A percentile compares a stretch with the other conserved stretches of the same genome.
Conservation (phyloP, 2,329 filamentous ascomycete species). For the Pseudomassariella vexata region DNA sequence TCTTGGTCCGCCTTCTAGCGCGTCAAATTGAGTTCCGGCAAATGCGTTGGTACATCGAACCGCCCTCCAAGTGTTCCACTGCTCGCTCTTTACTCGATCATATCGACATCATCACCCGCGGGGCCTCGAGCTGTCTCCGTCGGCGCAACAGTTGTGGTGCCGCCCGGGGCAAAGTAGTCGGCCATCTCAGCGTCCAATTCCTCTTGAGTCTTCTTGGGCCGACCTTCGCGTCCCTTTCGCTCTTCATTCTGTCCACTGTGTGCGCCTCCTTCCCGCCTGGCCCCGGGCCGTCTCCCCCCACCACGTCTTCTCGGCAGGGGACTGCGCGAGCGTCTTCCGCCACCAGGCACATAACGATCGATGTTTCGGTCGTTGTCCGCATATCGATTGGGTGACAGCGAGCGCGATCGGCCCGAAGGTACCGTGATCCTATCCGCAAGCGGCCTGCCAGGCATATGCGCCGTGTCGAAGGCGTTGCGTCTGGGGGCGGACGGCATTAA, state of each 20-base stretch:
- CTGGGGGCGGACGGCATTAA: conserved; percentile 51
- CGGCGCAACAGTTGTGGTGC: conserved; percentile 30
- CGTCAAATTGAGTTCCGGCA: too few species aligned
- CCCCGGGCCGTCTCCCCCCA: conserved; percentile 37
- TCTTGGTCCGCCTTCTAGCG: too few species aligned
- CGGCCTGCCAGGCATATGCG: conserved; percentile 48
- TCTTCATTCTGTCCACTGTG: conserved; percentile 32
- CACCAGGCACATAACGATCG: conserved; percentile 72
- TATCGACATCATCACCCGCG: conserved; percentile 56
- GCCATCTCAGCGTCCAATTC: conserved; percentile 96
- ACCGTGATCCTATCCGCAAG: conserved; percentile 56
- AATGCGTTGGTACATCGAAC: too few species aligned
- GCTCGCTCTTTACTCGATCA: conserved; percentile 52
- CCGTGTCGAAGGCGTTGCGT: conserved; percentile 53
- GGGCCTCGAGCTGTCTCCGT: conserved; percentile 19
- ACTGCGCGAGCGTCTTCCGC: conserved; percentile 49
- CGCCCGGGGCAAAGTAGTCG: conserved; percentile 69
- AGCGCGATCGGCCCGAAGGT: conserved; percentile 57
- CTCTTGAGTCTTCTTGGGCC: conserved; percentile 80
- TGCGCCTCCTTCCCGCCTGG: conserved; percentile 36
- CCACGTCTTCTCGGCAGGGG: conserved; percentile 49
- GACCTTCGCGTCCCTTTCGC: conserved; percentile 42
- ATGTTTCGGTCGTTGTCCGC: conserved; percentile 57
- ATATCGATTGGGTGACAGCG: conserved; percentile 42
- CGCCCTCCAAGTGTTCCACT: too few species aligned